phyloP scores from a whole-genome alignment of 2,329 filamentous ascomycete species.

The Hyphodiscus sp. region DNA sequence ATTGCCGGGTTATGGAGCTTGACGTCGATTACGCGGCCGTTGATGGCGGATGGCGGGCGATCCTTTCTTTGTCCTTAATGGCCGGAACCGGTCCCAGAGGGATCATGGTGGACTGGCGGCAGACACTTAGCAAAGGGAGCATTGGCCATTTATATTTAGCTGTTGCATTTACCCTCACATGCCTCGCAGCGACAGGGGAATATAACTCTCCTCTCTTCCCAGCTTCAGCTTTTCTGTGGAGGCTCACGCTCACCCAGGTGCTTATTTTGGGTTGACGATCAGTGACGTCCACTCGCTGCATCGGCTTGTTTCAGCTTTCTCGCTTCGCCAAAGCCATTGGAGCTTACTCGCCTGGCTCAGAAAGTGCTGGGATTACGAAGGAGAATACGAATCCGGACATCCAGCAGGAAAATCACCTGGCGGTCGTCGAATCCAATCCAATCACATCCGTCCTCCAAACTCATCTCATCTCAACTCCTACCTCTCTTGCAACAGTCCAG shows the following conservation, averaged over 20 bases:
- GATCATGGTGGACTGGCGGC: too few relatives aligned
- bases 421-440: not conserved
- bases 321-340: not conserved
- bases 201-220: not conserved
- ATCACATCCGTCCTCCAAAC: not conserved
- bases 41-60: too few relatives aligned
- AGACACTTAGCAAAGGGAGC: too few relatives aligned
- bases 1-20: too few relatives aligned
- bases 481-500: not conserved
- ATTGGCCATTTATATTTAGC: not conserved
- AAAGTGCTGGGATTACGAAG: too few relatives aligned
- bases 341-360: too few relatives aligned
- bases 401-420: too few relatives aligned
- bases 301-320: not conserved
- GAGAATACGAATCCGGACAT: not conserved
- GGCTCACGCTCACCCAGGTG: not conserved
- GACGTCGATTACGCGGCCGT: too few relatives aligned
- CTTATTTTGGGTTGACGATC: not conserved
- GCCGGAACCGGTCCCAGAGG: too few relatives aligned
- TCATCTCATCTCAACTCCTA: not conserved
- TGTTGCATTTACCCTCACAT: not conserved
- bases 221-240: not conserved
- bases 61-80: too few relatives aligned
- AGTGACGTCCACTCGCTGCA: not conserved
- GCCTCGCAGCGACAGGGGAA: too few relatives aligned